phyloP scores from a whole-genome alignment of 805 yeast genomes.

The Myxozyma neglecta region DNA sequence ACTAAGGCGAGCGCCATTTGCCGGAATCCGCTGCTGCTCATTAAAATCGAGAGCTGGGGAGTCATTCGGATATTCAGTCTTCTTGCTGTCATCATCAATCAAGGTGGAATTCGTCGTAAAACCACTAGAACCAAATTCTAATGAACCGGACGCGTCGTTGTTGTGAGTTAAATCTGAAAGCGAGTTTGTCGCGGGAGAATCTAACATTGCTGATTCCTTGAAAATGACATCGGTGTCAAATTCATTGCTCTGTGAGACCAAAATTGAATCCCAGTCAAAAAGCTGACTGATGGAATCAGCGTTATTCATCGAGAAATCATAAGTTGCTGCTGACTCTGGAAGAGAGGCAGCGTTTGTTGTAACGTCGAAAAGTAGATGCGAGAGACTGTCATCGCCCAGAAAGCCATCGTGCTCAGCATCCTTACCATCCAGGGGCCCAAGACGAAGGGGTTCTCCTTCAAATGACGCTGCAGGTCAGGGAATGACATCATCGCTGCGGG shows the following conservation, averaged over 20 bases:
- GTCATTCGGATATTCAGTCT: slow-evolving; percentile 15
- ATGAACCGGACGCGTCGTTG: not conserved
- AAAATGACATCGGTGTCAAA: not conserved
- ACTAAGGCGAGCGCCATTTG: slow-evolving; percentile 31
- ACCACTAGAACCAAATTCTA: not conserved
- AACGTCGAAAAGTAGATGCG: slow-evolving; percentile 20
- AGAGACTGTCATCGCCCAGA: slow-evolving; percentile 8
- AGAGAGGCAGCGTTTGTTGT: slow-evolving; percentile 12
- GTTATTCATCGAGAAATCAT: not conserved
- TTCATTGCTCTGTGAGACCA: slow-evolving; percentile 1
- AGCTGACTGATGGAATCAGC: not conserved
- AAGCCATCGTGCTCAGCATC: slow-evolving; percentile 6
- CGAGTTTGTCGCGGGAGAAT: not conserved
- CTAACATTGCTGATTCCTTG: not conserved
- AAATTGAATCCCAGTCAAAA: slow-evolving; percentile 18
- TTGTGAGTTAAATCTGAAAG: not conserved
- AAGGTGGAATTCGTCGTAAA: not conserved
- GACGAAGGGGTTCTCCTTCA: slow-evolving; percentile 5
- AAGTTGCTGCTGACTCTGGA: not conserved
- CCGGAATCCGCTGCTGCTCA: slow-evolving; percentile 26
- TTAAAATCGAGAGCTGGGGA: slow-evolving; percentile 14
- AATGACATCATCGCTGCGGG: slow-evolving; percentile 32
- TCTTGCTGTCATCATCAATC: not conserved
- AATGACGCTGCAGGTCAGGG: slow-evolving; percentile 31
- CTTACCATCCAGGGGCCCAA: slow-evolving; percentile 28